Evolutionary conservation across 805 yeast genomes (phyloP), one percentile per base, ranked within the genome.

Genomic region (Monosporozyma aquatica): DNA sequence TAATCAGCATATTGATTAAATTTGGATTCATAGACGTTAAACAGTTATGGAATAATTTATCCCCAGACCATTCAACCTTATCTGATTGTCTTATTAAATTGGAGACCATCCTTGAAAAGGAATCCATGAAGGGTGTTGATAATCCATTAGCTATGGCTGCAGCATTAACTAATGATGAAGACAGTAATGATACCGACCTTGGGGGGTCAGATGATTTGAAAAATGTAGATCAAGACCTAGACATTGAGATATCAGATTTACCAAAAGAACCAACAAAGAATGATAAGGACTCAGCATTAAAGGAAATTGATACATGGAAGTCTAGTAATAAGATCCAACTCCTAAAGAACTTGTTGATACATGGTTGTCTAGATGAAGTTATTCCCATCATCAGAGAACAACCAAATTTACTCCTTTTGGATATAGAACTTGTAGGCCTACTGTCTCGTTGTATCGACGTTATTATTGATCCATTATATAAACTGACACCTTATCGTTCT

Each of bases 71-170:
- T 23, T 68, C 64, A 2, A 71, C 62, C 3, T 66, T 82, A 66
- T 51, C 52, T 0, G 51, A 52, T 8, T 63, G 77, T 23, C 71
- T 76, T 29, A 62, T 61, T 1, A 54, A 57, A 4, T 72, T 76
- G 55, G 70, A 73, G 28, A 62, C 65, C 24, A 66, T 70, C 8
- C 55, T 74, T 43, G 78, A 78, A 13, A 75, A 75, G 10, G 72
- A 76, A 44, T 75, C 83, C 0, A 68, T 70, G 51, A 67, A 69
- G 47, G 81, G 89, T 0, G 71, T 75, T 20, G 81, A 85, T 0
- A 84, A 82, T 47, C 95, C 95, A 0, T 64, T 89, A 38, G 92
- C 97, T 0, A 58, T 87, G 51, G 95, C 96, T 5, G 92, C 92
- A 8, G 95, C 95, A 0, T 66, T 89, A 29, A 68, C 71, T 3